phyloP scores from a whole-genome alignment of 2,329 filamentous ascomycete genomes.

The Pseudogymnoascus sp. region DNA sequence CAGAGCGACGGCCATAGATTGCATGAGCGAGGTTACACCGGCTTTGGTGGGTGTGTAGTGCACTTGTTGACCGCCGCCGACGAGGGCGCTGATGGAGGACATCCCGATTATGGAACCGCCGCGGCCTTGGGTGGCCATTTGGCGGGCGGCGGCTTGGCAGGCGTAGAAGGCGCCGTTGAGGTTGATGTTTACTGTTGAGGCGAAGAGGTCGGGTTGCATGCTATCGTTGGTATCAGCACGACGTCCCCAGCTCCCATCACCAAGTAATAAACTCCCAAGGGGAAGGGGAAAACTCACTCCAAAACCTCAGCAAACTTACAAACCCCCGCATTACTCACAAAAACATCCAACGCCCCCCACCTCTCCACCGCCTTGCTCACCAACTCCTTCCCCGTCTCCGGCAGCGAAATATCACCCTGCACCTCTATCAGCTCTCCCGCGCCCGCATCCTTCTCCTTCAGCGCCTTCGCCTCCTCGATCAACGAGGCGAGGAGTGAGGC shows the following conservation, averaged over 20 bases:
- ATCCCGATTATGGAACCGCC: conserved; percentile 76
- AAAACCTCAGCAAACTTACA: conserved; percentile 85
- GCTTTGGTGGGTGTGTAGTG: conserved; percentile 90
- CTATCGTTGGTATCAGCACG: conserved; percentile 26
- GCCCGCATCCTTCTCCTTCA: conserved; percentile 34
- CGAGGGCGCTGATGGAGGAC: conserved; percentile 63
- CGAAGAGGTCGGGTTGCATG: conserved; percentile 60
- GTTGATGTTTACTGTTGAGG: conserved; percentile 67
- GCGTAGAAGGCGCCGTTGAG: conserved; percentile 83
- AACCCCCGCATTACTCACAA: conserved; percentile 81
- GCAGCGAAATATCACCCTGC: conserved; percentile 67
- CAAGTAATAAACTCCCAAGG: conserved; percentile 1
- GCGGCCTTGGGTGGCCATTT: conserved; percentile 60
- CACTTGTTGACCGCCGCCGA: conserved; percentile 68
- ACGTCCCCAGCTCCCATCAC: too few relatives aligned
- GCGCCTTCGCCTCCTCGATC: conserved; percentile 40
- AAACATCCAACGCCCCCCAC: conserved; percentile 61
- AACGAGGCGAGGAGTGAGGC: conserved; percentile 43
- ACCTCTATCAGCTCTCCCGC: conserved; percentile 55
- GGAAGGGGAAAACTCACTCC: conserved; percentile 37
- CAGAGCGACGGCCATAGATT: conserved; percentile 70
- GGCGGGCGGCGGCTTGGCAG: conserved; percentile 72
- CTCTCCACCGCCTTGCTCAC: conserved; percentile 55
- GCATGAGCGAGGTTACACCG: conserved; percentile 71
- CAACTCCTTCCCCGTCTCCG: conserved; percentile 59